Evolutionary conservation across 768 basidiomycete genomes (phyloP).

Genomic region (Russula earlei): DNA sequence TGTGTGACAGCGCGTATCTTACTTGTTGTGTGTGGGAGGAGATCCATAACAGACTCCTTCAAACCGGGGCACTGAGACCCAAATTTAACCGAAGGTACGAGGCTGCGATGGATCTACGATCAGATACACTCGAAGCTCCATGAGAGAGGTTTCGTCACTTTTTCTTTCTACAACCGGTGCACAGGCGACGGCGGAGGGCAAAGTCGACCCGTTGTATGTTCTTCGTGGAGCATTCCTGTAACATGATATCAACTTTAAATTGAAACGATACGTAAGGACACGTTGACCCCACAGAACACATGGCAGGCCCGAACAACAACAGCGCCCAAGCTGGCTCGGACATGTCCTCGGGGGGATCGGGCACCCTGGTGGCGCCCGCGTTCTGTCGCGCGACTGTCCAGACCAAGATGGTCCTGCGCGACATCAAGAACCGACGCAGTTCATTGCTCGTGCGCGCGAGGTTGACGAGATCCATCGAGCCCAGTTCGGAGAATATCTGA

Average conservation of each 20-base stretch:
- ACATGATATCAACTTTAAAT: not conserved
- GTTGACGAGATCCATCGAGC: conserved; percentile 16
- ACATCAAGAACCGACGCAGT: conserved; percentile 14
- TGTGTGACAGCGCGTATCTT: not conserved
- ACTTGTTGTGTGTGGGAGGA: conserved; percentile 16
- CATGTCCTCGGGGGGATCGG: conserved; percentile 18
- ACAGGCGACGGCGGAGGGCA: conserved; percentile 16
- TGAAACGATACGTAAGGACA: not conserved
- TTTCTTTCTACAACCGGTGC: conserved; percentile 8
- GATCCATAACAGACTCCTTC: conserved; percentile 14
- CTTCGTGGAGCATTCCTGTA: conserved; percentile 9
- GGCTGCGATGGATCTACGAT: not conserved
- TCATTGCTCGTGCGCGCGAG: conserved; percentile 16
- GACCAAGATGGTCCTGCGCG: conserved; percentile 12
- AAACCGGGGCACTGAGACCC: conserved; percentile 7
- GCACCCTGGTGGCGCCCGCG: not conserved
- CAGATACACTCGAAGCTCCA: not conserved
- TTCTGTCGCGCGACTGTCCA: conserved; percentile 12
- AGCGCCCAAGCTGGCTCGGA: conserved; percentile 19
- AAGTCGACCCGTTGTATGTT: conserved; percentile 17
- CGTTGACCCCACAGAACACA: conserved; percentile 10
- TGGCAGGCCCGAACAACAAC: conserved; percentile 13
- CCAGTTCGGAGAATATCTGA: conserved; percentile 11
- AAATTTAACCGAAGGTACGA: conserved; percentile 10
- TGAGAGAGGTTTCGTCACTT: conserved; percentile 1